Evolutionary conservation across 352 stramenopile genomes (phyloP).

Genomic region (Phytophthora hybrid): DNA sequence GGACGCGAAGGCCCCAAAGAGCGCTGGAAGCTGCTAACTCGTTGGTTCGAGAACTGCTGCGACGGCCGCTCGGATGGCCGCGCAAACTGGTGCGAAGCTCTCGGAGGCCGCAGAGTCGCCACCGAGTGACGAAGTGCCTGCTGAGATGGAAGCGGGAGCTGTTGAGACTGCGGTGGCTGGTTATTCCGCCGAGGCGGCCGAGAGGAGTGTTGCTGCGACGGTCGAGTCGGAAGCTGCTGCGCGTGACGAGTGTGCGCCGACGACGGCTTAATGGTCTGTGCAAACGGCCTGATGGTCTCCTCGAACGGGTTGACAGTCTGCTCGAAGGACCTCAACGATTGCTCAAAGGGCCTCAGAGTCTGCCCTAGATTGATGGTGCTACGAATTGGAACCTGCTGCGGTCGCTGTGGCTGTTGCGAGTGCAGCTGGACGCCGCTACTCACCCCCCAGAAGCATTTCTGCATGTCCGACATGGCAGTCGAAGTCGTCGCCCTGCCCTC

Average conservation of each 20-base stretch:
- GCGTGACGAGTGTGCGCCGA: constrained; percentile 3
- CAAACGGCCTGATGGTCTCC: constrained; percentile 17
- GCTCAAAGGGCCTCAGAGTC: constrained; percentile 27
- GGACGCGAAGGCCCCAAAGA: not conserved
- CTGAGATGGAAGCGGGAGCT: not conserved
- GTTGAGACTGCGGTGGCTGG: constrained; percentile 9
- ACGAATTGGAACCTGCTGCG: not conserved
- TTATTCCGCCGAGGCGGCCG: constrained; percentile 5
- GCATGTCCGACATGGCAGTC: not conserved
- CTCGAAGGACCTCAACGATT: constrained; percentile 26
- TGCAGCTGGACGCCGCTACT: constrained; percentile 17
- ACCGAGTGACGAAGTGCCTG: not conserved
- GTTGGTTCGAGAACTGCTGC: constrained; percentile 1
- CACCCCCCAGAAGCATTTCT: constrained; percentile 17
- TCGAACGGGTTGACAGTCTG: constrained; percentile 21
- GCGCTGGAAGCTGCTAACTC: not conserved
- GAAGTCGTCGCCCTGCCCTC: constrained; percentile 1
- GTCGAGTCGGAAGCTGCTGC: constrained; percentile 1
- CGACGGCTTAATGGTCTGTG: constrained; percentile 2
- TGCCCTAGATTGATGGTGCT: constrained; percentile 16
- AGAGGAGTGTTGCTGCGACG: not conserved
- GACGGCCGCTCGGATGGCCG: not conserved
- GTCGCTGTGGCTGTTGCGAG: constrained; percentile 7
- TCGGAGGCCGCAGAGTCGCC: constrained; percentile 2
- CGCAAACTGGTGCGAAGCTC: not conserved